A percentile compares a stretch with the other conserved stretches of the same genome.
Evolutionary conservation across 345 rosid species (phyloP).

Genomic region (Populus nigra): DNA sequence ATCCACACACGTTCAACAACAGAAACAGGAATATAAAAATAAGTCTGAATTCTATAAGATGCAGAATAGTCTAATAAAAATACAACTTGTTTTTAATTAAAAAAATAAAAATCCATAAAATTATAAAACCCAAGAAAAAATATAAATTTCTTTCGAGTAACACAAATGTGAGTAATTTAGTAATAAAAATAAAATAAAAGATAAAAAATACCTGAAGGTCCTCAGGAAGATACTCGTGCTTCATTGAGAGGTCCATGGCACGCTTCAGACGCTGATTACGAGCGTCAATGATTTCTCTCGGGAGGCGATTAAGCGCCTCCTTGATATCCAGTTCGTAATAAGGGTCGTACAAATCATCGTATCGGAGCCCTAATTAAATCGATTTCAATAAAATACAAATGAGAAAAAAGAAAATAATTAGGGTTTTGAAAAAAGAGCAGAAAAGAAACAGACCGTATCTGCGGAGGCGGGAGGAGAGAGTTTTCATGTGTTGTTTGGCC

Average conservation of each 20-base stretch:
- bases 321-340: conserved; percentile 76
- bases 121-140: background rate
- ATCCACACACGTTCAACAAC: background rate
- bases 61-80: background rate
- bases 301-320: conserved; percentile 85
- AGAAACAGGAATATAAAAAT: background rate
- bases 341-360: conserved; percentile 88
- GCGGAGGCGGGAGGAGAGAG: conserved; percentile 65
- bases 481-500: conserved; percentile 73
- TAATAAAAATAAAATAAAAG: background rate
- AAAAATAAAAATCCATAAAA: background rate
- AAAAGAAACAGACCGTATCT: conserved; percentile 44
- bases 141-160: background rate
- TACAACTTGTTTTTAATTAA: no score
- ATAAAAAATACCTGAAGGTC: conserved; percentile 63
- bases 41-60: background rate
- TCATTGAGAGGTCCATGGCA: conserved; percentile 98
- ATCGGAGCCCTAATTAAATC: conserved; percentile 61
- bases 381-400: background rate
- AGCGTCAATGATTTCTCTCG: conserved; percentile 85
- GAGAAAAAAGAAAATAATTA: background rate
- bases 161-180: background rate
- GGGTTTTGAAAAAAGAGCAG: conserved; percentile 20
- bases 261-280: conserved; percentile 97
- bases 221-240: conserved; percentile 82